Base-by-base conservation (phyloP, 1,284 basidiomycete genomes). In the Hymenochaete sp. region DNA sequence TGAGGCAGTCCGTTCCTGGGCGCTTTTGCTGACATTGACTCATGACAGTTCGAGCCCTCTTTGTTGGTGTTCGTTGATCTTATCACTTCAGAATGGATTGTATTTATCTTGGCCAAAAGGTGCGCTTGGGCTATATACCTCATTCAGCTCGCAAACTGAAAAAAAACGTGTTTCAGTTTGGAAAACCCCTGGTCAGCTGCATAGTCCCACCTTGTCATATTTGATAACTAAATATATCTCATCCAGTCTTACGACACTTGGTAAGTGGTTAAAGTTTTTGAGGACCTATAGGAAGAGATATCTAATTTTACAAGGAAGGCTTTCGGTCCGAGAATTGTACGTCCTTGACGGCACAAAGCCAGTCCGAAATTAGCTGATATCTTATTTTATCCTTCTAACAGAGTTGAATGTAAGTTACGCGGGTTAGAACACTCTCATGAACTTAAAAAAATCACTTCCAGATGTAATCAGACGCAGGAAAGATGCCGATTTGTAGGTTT, bases 101-200 rank as follows among this genome's bases (percentile, higher is more conserved):
- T 77, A 86, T 96, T 51, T 96, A 96, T 59, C 77, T 96, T 16
- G 82, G 88, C 4, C 92, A 95, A 62, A 95, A 93, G 81, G 73
- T 82, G 41, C 29, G 68, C 57, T 6, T 18, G 10, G 4, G 24
- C 46, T 8, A 3, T 24, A 49, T 26, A 21, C 13, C 28, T 28
- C 36, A 4, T 21, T 33, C 27, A 22, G 13, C 3, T 19, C 14
- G 26, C 3, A 32, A 21, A 13, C 14, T 3, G 11, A 21, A 9
- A 40, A 3, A 27, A 42, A 40, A 4, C 19, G 22, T 19, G 13
- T 36, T 16, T 36, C 48, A 71, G 70, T 71, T 52, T 42, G 70
- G 71, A 27, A 51, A 50, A 45, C 56, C 54, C 8, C 35, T 58
- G 42, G 53, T 53, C 24, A 40, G 45, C 19, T 24, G 16, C 38